These are phyloP conservation scores for Aspergillus pseudoviridinutans DNA, from an alignment of 2,329 filamentous ascomycete species.

Conservation along the genomic window DNA sequence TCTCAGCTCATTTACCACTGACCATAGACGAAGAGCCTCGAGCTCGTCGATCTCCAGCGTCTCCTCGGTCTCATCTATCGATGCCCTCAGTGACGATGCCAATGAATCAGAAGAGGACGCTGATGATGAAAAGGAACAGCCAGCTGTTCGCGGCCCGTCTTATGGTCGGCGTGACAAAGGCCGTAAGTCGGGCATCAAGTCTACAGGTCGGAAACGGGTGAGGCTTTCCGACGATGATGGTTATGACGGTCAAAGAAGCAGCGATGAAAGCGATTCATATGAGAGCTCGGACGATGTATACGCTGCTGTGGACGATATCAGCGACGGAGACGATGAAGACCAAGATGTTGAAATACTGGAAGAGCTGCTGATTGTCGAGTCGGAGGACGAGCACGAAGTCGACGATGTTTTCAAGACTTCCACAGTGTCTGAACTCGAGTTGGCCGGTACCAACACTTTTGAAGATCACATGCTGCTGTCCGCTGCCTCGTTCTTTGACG, in stretches of 20 bases:
- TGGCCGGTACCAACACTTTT: constrained; percentile 52
- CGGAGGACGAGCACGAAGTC: constrained; percentile 33
- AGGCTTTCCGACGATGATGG: constrained; percentile 31
- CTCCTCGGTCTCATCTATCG: constrained; percentile 34
- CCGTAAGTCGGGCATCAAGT: constrained; percentile 41
- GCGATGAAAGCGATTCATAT: constrained; percentile 30
- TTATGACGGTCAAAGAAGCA: constrained; percentile 27
- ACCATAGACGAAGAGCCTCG: constrained; percentile 33
- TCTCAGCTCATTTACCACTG: constrained; percentile 17
- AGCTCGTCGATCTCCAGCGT: constrained; percentile 36
- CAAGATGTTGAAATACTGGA: constrained; percentile 73
- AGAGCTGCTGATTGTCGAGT: constrained; percentile 66
- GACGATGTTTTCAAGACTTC: constrained; percentile 21
- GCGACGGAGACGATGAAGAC: constrained; percentile 75
- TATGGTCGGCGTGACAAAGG: constrained; percentile 32
- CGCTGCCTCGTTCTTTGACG: constrained; percentile 40
- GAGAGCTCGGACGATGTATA: constrained; percentile 64
- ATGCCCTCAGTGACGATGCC: constrained; percentile 33
- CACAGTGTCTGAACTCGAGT: constrained; percentile 33
- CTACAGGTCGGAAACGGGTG: constrained; percentile 31
- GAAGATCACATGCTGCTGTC: constrained; percentile 41
- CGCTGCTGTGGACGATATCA: constrained; percentile 73
- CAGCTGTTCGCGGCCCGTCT: constrained; percentile 41
- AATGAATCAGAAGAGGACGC: constrained; percentile 38
- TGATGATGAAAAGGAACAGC: constrained; percentile 43